Base-by-base conservation (phyloP, 768 basidiomycete genomes). In the Hemileccinum rubropunctum region DNA sequence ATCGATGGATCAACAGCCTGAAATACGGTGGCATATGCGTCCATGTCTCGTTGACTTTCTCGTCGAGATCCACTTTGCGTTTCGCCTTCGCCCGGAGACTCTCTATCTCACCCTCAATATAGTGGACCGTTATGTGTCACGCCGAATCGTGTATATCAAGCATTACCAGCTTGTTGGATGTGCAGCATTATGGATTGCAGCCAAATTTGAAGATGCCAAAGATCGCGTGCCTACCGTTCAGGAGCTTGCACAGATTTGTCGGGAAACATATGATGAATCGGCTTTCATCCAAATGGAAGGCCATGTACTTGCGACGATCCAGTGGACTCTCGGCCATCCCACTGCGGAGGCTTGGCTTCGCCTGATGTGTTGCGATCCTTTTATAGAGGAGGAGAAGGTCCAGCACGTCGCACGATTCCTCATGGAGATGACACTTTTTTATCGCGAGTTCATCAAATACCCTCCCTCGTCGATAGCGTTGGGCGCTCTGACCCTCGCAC, bases 241-340 rank as follows among this genome's bases (percentile, higher is more conserved):
- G 64, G 95, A 98, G 56, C 86, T 99, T 47, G 86, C 86, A 38
- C 87, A 93, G 64, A 93, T 97, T 68, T 98, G 97, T 73, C 92
- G 88, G 62, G 87, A 95, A 63, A 92, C 93, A 2, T 98, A 98
- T 69, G 95, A 98, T 66, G 94, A 95, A 69, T 87, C 88, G 3
- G 95, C 95, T 2, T 99, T 99, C 71, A 86, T 98, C 53, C 97
- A 99, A 72, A 98, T 99, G 97, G 97, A 99, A 69, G 88, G 90
- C 5, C 97, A 99, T 63, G 91, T 99, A 45, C 80, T 99, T 35
- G 83, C 88, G 17, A 99, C 97, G 15, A 95, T 98, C 59, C 87
- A 93, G 58, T 99, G 97, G 97, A 83, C 82, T 34, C 79, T 98
- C 44, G 97, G 97, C 9, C 95, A 98, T 65, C 97, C 97, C 13